phyloP scores from a whole-genome alignment of 2,329 filamentous ascomycete genomes.

The Arthrobotrys pseudoclavata region DNA sequence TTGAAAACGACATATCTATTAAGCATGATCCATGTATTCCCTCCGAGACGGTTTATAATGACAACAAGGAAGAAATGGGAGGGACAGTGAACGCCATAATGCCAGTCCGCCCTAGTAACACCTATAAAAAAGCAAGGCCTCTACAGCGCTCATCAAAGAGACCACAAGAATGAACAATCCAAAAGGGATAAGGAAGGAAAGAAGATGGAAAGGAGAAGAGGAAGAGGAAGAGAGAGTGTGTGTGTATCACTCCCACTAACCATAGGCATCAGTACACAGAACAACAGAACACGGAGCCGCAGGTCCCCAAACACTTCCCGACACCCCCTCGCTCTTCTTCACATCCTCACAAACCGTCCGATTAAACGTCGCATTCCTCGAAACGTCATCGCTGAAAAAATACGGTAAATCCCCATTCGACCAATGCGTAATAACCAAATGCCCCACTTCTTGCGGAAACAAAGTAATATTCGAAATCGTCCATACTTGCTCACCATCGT shows the following conservation, averaged over 20 bases:
- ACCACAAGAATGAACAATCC: background rate
- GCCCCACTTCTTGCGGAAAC: constrained; percentile 74
- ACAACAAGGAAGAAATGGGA: no score
- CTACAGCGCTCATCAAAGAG: background rate
- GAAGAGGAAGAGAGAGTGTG: no score
- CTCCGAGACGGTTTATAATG: no score
- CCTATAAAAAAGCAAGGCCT: background rate
- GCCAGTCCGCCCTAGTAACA: background rate
- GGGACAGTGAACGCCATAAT: background rate
- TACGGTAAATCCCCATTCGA: constrained; percentile 75
- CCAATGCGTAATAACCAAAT: constrained; percentile 80
- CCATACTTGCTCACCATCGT: constrained; percentile 73
- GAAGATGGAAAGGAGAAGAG: no score
- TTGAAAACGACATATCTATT: no score
- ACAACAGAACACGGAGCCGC: constrained; percentile 16
- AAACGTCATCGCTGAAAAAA: constrained; percentile 50
- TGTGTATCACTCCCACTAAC: background rate
- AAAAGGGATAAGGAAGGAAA: background rate
- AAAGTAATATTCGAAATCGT: constrained; percentile 71
- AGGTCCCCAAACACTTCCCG: background rate
- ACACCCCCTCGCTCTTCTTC: constrained; percentile 27
- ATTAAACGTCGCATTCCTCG: constrained; percentile 51
- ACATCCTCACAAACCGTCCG: constrained; percentile 46
- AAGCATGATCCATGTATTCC: no score
- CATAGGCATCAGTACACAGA: constrained; percentile 11